Evolutionary conservation across 345 rosid genomes (phyloP).

Genomic region (Ailanthus altissimus): DNA sequence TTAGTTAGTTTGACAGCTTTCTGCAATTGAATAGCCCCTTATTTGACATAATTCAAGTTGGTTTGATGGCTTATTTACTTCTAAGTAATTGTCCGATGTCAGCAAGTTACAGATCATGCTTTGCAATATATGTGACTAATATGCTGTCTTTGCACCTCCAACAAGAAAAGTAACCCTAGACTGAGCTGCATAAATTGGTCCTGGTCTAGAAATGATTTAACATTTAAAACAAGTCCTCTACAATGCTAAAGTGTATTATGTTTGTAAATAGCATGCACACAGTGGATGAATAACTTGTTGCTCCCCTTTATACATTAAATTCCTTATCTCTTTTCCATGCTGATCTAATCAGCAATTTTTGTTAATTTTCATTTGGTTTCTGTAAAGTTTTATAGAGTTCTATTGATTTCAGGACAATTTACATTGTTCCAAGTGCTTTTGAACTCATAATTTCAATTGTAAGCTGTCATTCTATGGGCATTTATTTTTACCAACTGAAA

Average conservation of each 20-base stretch:
- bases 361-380: neutral
- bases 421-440: neutral
- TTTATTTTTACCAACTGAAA: slow-evolving; percentile 3
- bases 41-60: neutral
- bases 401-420: neutral
- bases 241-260: no score
- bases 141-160: neutral
- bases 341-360: neutral
- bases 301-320: neutral
- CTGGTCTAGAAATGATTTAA: no score
- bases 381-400: neutral
- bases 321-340: slow-evolving; percentile 6
- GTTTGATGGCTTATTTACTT: neutral
- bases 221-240: no score
- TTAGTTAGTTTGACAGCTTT: neutral
- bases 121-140: neutral
- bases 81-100: neutral
- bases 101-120: no score
- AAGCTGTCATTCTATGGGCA: neutral
- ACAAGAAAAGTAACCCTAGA: neutral
- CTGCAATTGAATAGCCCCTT: neutral
- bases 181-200: neutral
- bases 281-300: slow-evolving; percentile 1
- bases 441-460: neutral
- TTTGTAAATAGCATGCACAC: neutral